Evolutionary conservation across 371 early-diverging fungal genomes (phyloP), one percentile per base, ranked within the genome.

Genomic region (Mucor plumbeus): DNA sequence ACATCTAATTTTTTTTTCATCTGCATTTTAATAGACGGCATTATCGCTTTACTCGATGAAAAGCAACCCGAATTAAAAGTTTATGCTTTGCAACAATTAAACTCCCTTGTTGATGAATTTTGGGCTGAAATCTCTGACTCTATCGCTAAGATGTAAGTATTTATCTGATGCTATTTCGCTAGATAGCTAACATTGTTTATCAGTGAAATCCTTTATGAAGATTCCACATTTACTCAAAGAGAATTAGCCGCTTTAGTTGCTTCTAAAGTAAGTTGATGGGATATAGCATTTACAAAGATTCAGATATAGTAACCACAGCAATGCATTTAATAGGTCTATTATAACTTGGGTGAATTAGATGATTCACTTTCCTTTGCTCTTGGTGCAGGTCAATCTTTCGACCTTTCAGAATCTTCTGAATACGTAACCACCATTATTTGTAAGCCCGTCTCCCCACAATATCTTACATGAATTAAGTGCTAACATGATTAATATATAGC

Each of bases 71-170:
- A 94, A 73, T 89, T 98, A 60, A 90, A 95, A 79, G 87, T 90
- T 55, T 95, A 95, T 79, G 97, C 98, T 47, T 88, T 99, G 48
- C 77, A 94, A 67, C 89, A 93, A 83, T 90, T 99, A 41, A 89
- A 97, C 75, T 76, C 77, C 13, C 79, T 96, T 63, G 94, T 97
- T 56, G 94, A 96, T 83, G 90, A 91, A 69, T 97, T 97, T 78
- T 99, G 99, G 99, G 92, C 97, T 15, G 99, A 98, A 76, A 95
- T 98, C 64, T 88, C 98, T 35, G 99, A 99, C 74, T 87, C 92
- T 10, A 89, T 98, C 58, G 87, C 96, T 7, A 95, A 95, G 80
- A 97, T 98, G 94, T 95, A 87, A 67, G 53, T 4, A 8, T 14
- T 1, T n/a, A 3, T 1, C 6, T 11, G 40, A 3, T 21, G 31